Percentiles rank a stretch among this genome's conserved stretches.
Evolutionary conservation across 306 rosid genomes (phyloP).

Genomic region (Elaeagnus macrophylla): DNA sequence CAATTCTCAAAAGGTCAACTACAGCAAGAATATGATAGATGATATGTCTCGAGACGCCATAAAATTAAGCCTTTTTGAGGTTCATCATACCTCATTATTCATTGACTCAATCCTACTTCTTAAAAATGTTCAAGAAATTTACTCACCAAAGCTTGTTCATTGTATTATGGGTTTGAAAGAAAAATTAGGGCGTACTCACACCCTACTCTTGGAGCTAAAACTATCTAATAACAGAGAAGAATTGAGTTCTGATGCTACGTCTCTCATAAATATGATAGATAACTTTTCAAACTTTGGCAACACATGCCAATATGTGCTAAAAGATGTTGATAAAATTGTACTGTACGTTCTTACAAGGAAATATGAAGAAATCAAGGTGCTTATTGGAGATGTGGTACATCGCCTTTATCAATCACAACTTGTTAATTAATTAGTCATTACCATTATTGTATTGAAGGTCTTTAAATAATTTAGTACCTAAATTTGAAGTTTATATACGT

Average conservation of each 20-base stretch:
- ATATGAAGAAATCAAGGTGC: conserved; percentile 19
- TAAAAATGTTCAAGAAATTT: not conserved
- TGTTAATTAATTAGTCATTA: too few relatives aligned
- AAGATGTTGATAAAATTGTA: conserved; percentile 16
- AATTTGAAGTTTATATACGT: too few relatives aligned
- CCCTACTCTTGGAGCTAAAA: conserved; percentile 4
- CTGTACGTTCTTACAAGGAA: conserved; percentile 15
- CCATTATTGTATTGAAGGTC: too few relatives aligned
- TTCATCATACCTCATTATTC: conserved; percentile 4
- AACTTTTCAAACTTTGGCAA: conserved; percentile 8
- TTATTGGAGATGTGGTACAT: not conserved
- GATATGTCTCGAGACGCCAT: conserved; percentile 18
- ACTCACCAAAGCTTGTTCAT: not conserved
- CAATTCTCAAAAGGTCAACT: not conserved
- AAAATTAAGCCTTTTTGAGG: conserved; percentile 5
- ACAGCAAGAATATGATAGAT: not conserved
- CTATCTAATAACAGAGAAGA: not conserved
- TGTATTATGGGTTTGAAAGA: conserved; percentile 13
- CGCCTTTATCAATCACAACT: not conserved
- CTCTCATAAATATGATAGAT: not conserved
- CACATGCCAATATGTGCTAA: conserved; percentile 7
- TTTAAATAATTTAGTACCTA: too few relatives aligned
- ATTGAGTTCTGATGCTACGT: not conserved
- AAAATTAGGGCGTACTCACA: conserved; percentile 1
- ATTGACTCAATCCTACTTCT: conserved; percentile 6